Conservation (phyloP, 805 yeast species). For the Spathaspora girioi region DNA sequence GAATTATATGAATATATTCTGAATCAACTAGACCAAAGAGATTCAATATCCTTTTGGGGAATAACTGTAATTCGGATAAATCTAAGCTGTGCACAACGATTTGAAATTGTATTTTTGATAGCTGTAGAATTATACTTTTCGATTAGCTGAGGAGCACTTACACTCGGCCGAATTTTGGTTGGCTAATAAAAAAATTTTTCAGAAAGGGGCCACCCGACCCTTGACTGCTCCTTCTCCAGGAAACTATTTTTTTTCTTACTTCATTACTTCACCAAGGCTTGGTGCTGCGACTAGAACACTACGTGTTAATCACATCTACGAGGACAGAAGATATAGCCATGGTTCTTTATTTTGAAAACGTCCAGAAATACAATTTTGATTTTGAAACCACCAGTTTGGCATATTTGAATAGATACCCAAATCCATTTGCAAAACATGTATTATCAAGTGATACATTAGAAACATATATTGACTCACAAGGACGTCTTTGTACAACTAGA, state of each 20-base stretch:
- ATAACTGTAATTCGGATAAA: too few relatives aligned
- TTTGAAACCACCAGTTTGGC: slow-evolving; percentile 75
- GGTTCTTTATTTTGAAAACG: slow-evolving; percentile 34
- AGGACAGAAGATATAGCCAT: slow-evolving; percentile 12
- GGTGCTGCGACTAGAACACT: not conserved
- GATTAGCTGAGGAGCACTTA: not conserved
- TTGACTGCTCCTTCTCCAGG: not conserved
- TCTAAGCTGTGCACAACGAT: too few relatives aligned
- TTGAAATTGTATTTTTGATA: too few relatives aligned
- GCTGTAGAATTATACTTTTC: not conserved
- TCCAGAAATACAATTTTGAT: slow-evolving; percentile 37
- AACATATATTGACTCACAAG: slow-evolving; percentile 53
- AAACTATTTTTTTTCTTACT: not conserved
- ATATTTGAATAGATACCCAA: slow-evolving; percentile 57
- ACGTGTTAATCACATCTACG: not conserved
- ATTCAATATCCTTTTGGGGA: too few relatives aligned
- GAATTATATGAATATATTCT: not conserved
- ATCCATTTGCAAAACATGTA: slow-evolving; percentile 85
- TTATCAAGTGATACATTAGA: slow-evolving; percentile 76
- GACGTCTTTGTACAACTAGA: slow-evolving; percentile 68
- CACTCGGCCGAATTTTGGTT: not conserved
- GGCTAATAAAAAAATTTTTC: not conserved
- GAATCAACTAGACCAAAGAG: not conserved
- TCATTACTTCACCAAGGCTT: not conserved
- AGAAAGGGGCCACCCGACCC: not conserved